Evolutionary conservation across 768 basidiomycete species (phyloP), one percentile per base, ranked within the genome.

Genomic region (Vararia minispora): DNA sequence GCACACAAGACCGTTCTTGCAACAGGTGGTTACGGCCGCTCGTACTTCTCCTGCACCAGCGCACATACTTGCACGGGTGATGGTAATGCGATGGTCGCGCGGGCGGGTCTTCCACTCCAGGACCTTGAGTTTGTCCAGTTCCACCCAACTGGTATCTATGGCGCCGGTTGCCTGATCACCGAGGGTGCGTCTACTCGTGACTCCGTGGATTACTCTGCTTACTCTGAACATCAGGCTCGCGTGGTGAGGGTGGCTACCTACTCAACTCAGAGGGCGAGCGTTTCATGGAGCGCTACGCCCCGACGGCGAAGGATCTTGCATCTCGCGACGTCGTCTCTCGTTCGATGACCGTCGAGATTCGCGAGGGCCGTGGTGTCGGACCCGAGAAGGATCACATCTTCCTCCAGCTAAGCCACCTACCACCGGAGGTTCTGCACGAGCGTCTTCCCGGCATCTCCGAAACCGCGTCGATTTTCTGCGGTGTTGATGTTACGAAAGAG

Each of bases 241-340:
- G 95, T 59, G 95, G 95, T 53, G 95, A 99, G 62, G 95, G 95
- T 66, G 95, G 95, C 47, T 98, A 98, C 65, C 71, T 99, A 48
- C 67, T 99, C 57, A 98, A 99, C 68, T 87, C 90, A 7, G 84
- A 98, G 69, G 95, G 95, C 58, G 95, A 99, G 63, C 85, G 95
- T 43, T 99, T 99, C 71, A 99, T 99, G 95, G 94, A 98, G 63
- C 88, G 94, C 60, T 98, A 98, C 60, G 95, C 95, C 0, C 95
- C 95, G 8, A 97, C 94, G 30, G 95, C 95, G 45, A 98, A 98
- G 71, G 95, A 99, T 71, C 76, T 99, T 49, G 95, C 95, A 28
- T 99, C 95, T 32, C 91, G 95, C 56, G 95, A 99, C 56, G 95
- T 99, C 55, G 95, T 99, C 24, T 98, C 95, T 34, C 90, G 95